Base-by-base conservation (phyloP, 192 early-diverging fungal species). In the Coemansia interrupta region DNA sequence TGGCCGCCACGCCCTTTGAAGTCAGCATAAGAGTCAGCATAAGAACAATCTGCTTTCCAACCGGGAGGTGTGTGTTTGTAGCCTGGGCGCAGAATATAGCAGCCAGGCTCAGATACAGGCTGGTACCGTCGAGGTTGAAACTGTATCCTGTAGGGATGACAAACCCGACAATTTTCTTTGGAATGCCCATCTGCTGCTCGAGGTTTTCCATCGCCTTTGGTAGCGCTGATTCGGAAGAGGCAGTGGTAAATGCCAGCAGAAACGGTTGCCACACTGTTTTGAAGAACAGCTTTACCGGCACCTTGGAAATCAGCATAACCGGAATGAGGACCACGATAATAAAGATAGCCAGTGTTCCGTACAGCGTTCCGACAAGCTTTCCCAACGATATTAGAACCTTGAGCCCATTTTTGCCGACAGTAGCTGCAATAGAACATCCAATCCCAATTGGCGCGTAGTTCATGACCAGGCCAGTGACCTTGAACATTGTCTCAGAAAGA, bases 51-150 rank as follows among this genome's bases (percentile, higher is more conserved):
- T 90, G 88, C 50, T 83, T 78, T 36, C 77, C 73, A 41, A 84
- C 36, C 10, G 73, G 30, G 58, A 85, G 78, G 23, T 56, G 22
- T 13, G 86, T 51, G 43, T 80, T 80, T 9, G 64, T 77, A 20
- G 79, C 82, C 60, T 90, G 89, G n/a, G 88, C 88, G 54, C 77
- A 80, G 63, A 90, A 90, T 36, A 90, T 66, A 17, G 78, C 53
- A 4, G 88, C 88, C 26, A 85, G 57, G 28, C 84, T 76, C n/a
- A 90, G 80, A 57, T 90, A 89, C 28, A 90, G 61, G 26, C 88
- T 88, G 8, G 87, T 87, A 3, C 89, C 89, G 58, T 90, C 89
- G 50, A 90, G 66, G 64, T 90, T 90, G 63, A 90, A 90, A 8
- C 84, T 84, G 72, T 90, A 90, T 10, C 89, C 89, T 14, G 85